A percentile compares a stretch with the other conserved stretches of the same genome.
These are phyloP conservation scores for Phytopythium cucurbitacearum DNA, from an alignment of 352 stramenopile species.

Conservation along the genomic window DNA sequence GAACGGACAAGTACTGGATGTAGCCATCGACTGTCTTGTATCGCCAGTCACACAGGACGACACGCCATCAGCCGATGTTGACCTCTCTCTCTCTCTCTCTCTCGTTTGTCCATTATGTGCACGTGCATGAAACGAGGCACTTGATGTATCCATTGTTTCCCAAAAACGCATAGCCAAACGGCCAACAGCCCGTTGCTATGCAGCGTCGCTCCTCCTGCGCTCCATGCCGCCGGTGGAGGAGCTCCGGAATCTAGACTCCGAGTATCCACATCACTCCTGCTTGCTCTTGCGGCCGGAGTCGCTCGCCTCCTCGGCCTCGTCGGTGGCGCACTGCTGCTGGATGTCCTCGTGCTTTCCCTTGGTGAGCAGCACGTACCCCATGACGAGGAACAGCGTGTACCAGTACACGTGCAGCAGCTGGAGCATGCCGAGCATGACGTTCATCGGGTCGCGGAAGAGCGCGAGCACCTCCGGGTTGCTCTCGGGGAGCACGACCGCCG, in stretches of 20 bases:
- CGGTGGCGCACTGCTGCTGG: conserved; percentile 23
- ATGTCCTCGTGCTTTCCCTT: conserved; percentile 41
- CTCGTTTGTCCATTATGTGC: too few relatives aligned
- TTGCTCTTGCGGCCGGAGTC: conserved; percentile 15
- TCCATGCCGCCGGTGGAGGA: neutral
- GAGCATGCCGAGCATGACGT: conserved; percentile 35
- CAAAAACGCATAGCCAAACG: neutral
- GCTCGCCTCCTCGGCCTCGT: conserved; percentile 12
- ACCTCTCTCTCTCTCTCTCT: too few relatives aligned
- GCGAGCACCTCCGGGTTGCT: conserved; percentile 18
- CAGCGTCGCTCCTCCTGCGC: neutral
- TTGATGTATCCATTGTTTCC: too few relatives aligned
- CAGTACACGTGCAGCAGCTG: conserved; percentile 42
- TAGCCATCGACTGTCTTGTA: too few relatives aligned
- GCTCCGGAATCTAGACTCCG: neutral
- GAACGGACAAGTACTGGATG: too few relatives aligned
- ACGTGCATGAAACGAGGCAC: too few relatives aligned
- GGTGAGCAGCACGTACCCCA: conserved; percentile 36
- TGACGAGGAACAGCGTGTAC: conserved; percentile 41
- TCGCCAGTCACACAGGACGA: too few relatives aligned
- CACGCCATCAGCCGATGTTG: too few relatives aligned
- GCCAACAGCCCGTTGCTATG: neutral
- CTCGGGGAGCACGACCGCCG: conserved; percentile 13
- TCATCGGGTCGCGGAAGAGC: conserved; percentile 26
- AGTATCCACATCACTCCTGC: conserved; percentile 12